Conservation (phyloP, 352 stramenopile species). For the Phytophthora pistaciae region DNA sequence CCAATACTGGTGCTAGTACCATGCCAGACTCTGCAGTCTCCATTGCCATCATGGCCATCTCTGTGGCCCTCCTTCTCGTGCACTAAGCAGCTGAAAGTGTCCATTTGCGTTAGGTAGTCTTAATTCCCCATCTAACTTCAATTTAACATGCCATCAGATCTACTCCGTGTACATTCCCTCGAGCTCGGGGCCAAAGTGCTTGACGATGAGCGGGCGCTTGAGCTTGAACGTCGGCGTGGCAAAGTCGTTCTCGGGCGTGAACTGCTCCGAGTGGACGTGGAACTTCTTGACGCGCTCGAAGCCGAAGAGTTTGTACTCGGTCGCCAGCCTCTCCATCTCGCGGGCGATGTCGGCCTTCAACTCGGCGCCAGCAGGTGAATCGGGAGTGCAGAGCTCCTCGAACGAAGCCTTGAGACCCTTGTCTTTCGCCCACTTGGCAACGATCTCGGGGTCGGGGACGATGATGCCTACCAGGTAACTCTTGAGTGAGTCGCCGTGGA, state of each 20-base stretch:
- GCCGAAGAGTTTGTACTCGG: conserved; percentile 78
- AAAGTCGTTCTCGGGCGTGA: conserved; percentile 92
- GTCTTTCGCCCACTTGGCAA: conserved; percentile 75
- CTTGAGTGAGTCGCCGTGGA: conserved; percentile 96
- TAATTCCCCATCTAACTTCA: neutral
- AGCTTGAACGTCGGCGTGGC: conserved; percentile 97
- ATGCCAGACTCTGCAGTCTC: neutral
- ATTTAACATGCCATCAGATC: neutral
- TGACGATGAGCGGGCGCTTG: conserved; percentile 92
- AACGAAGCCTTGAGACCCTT: conserved; percentile 45
- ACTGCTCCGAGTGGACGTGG: conserved; percentile 86
- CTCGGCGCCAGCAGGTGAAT: conserved; percentile 3
- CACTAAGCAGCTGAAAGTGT: conserved; percentile 1
- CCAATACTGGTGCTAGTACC: conserved; percentile 5
- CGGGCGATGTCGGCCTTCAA: conserved; percentile 71
- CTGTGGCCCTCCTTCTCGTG: neutral
- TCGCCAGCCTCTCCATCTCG: conserved; percentile 76
- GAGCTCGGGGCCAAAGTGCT: conserved; percentile 87
- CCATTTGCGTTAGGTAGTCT: neutral
- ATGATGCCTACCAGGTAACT: conserved; percentile 94
- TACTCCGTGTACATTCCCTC: conserved; percentile 74
- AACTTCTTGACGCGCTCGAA: conserved; percentile 94
- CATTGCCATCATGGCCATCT: neutral
- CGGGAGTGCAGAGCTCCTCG: conserved; percentile 18
- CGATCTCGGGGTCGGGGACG: conserved; percentile 92